phyloP scores from a whole-genome alignment of 2,329 filamentous ascomycete species.

The Fusarium burgessii region DNA sequence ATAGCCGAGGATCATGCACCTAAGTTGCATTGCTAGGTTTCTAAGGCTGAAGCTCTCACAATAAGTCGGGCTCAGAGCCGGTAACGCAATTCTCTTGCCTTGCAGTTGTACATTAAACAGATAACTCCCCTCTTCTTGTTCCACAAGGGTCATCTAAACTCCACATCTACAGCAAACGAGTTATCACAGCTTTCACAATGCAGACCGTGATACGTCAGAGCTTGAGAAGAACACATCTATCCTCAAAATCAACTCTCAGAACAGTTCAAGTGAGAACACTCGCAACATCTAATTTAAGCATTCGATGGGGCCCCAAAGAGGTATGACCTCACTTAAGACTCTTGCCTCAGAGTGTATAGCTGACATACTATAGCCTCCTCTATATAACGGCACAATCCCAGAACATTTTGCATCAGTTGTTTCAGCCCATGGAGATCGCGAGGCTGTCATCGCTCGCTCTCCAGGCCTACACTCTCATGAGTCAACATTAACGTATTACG shows the following conservation, averaged over 20 bases:
- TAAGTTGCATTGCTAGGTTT: neutral
- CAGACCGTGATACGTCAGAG: constrained; percentile 34
- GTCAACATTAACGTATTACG: constrained; percentile 77
- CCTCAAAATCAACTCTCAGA: constrained; percentile 11
- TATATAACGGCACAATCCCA: constrained; percentile 76
- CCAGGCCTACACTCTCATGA: constrained; percentile 65
- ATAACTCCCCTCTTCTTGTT: neutral
- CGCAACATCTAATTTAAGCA: constrained; percentile 44
- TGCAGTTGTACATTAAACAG: neutral
- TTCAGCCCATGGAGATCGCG: constrained; percentile 71
- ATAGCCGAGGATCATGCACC: constrained; percentile 39
- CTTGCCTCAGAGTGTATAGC: neutral
- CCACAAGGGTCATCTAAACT: neutral
- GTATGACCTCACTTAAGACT: constrained; percentile 27
- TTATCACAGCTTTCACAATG: constrained; percentile 22
- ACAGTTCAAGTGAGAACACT: constrained; percentile 30
- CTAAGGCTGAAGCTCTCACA: constrained; percentile 6
- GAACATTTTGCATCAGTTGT: constrained; percentile 78
- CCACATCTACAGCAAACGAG: neutral
- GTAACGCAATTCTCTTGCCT: neutral
- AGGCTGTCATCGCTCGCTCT: constrained; percentile 66
- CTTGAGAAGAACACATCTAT: constrained; percentile 13
- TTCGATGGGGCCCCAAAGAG: constrained; percentile 48
- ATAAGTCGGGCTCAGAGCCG: neutral
- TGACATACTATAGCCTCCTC: constrained; percentile 66